phyloP scores from a whole-genome alignment of 805 yeast species.

The Diddensiella transvaalensis region DNA sequence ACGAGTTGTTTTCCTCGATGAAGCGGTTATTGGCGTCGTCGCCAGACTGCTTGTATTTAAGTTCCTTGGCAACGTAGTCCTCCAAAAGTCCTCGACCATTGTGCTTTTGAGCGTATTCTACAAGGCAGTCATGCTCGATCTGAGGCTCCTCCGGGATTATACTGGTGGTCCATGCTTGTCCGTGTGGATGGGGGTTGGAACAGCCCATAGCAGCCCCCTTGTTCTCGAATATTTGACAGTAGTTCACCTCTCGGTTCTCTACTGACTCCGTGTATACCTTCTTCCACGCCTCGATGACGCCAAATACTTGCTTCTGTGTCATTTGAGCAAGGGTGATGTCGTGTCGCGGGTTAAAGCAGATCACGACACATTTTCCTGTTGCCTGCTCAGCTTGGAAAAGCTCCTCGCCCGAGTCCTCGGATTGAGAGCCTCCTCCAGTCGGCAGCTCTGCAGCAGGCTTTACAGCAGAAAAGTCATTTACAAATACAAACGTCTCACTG shows the following conservation, averaged over 20 bases:
- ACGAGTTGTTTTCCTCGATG: slow-evolving; percentile 57
- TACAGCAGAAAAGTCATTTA: slow-evolving; percentile 71
- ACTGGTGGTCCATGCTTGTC: slow-evolving; percentile 75
- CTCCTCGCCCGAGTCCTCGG: slow-evolving; percentile 36
- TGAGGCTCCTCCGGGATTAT: slow-evolving; percentile 63
- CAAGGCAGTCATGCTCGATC: slow-evolving; percentile 51
- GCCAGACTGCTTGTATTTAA: slow-evolving; percentile 35
- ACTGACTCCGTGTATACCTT: slow-evolving; percentile 45
- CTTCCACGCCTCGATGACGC: slow-evolving; percentile 62
- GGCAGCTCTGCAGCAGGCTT: slow-evolving; percentile 30
- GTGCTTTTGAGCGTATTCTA: slow-evolving; percentile 42
- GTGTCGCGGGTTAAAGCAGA: slow-evolving; percentile 71
- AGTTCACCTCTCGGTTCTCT: slow-evolving; percentile 41
- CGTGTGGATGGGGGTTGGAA: slow-evolving; percentile 78
- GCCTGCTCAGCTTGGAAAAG: slow-evolving; percentile 56
- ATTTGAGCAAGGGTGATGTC: slow-evolving; percentile 62
- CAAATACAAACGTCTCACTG: slow-evolving; percentile 54
- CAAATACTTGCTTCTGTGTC: slow-evolving; percentile 41
- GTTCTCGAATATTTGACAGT: slow-evolving; percentile 71
- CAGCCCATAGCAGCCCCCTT: slow-evolving; percentile 82
- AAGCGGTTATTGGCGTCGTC: slow-evolving; percentile 40
- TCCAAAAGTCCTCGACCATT: slow-evolving; percentile 48
- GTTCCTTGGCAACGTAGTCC: slow-evolving; percentile 58
- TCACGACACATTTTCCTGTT: slow-evolving; percentile 64
- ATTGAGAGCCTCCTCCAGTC: slow-evolving; percentile 15